Conservation (phyloP, 352 stramenopile genomes). For the Pythium graminicola region DNA sequence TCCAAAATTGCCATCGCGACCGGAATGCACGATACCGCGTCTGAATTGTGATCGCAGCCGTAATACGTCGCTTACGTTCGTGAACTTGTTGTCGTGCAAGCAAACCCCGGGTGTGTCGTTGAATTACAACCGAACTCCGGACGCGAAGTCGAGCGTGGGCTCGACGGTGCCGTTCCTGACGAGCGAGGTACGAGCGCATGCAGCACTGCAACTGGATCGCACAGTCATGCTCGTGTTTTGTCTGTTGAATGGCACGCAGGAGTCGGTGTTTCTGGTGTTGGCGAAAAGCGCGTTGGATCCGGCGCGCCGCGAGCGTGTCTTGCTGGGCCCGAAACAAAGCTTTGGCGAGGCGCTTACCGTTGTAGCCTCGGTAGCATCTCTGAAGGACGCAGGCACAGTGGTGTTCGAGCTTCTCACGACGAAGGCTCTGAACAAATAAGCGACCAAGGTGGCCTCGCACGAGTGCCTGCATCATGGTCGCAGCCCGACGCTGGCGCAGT, state of each 20-base stretch:
- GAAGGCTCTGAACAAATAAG: constrained; percentile 15
- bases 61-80: constrained; percentile 24
- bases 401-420: constrained; percentile 39
- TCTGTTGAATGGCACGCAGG: constrained; percentile 52
- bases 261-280: constrained; percentile 55
- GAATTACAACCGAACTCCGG: constrained; percentile 35
- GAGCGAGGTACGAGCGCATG: constrained; percentile 43
- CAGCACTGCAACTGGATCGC: constrained; percentile 50
- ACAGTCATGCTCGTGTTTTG: constrained; percentile 52
- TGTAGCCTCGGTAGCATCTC: constrained; percentile 73
- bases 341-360: constrained; percentile 52
- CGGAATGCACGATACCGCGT: constrained; percentile 35
- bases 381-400: constrained; percentile 47
- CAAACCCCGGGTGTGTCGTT: constrained; percentile 41
- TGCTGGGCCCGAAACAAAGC: constrained; percentile 60
- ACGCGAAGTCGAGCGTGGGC: constrained; percentile 9
- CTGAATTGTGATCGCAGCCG: constrained; percentile 54
- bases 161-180: constrained; percentile 35
- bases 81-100: constrained; percentile 33
- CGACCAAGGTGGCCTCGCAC: constrained; percentile 45
- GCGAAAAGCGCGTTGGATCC: constrained; percentile 65
- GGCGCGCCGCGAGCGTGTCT: constrained; percentile 43
- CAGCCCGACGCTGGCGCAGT: constrained; percentile 26
- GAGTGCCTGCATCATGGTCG: constrained; percentile 40
- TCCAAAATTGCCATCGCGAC: constrained; percentile 32